Evolutionary conservation across 306 rosid species (phyloP), one percentile per base, ranked within the genome.

Genomic region (Malus sylvestris): DNA sequence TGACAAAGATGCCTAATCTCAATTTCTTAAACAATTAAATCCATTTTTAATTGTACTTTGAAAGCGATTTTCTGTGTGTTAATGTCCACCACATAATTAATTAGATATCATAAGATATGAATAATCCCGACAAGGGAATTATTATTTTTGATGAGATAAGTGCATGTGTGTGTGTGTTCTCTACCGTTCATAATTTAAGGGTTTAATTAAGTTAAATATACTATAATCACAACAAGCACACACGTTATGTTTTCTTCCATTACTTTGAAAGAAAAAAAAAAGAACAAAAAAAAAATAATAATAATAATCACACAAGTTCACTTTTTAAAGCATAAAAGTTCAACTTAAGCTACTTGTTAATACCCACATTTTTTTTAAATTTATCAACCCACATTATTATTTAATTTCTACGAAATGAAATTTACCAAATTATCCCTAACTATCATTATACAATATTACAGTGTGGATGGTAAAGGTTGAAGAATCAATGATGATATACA

Each of bases 11-110:
- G 67, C 67, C 22, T 2, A 60, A 22, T 75, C 71, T n/a, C 18
- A 64, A 27, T 64, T 42, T 76, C 72, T 61, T 38, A 38, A 38
- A 38, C n/a, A 38, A 38, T 38, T 38, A 38, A 38, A 46, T 76
- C 64, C 52, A 57, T 72, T 71, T 49, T 69, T 20, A 64, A 70
- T 70, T 71, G 38, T 73, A 44, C 62, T 49, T 44, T 20, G 86
- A 88, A 83, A 80, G 77, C 70, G 82, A 87, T 70, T 63, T 83
- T 72, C 66, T 10, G 19, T 30, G 72, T 35, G 66, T 76, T 72
- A 53, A 57, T 81, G 61, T 79, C 81, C 59, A 52, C 40, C 49
- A 13, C 60, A 44, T 46, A 11, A 19, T 0, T 20, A 9, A 2
- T 72, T 3, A 51, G 33, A 55, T 71, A 19, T 32, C 30, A 51